These are phyloP conservation scores for Neofusicoccum kwambonambiense DNA, from an alignment of 2,329 filamentous ascomycete genomes.

Conservation along the genomic window DNA sequence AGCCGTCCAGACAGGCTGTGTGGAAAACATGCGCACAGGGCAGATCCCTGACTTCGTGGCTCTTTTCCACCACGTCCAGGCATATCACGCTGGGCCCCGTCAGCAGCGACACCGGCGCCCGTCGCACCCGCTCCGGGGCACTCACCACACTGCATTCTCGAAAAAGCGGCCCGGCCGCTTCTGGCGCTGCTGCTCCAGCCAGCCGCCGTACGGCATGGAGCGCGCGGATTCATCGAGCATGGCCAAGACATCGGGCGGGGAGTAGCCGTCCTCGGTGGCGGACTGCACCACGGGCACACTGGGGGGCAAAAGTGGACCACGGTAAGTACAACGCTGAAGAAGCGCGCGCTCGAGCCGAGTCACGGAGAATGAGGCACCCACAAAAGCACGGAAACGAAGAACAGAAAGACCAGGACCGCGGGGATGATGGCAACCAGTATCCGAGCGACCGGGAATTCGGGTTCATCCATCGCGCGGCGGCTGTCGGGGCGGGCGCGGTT, in stretches of 20 bases:
- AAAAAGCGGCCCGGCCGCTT: background rate
- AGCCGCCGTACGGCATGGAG: background rate
- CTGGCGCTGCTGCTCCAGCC: background rate
- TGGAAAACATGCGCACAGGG: background rate
- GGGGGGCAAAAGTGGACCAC: background rate
- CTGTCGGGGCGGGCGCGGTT: background rate
- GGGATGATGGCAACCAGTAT: background rate
- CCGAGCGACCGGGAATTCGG: background rate
- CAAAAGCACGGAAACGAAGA: conserved; percentile 9
- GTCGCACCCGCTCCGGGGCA: background rate
- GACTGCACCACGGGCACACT: conserved; percentile 4
- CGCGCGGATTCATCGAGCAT: background rate
- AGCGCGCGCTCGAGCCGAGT: background rate
- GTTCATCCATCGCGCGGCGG: background rate
- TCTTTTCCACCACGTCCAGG: background rate
- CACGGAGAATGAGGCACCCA: background rate
- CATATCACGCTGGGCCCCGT: background rate
- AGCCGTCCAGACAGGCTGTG: background rate
- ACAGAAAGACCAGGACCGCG: conserved; percentile 1
- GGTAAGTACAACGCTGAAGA: background rate
- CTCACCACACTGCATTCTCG: background rate
- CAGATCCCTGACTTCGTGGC: background rate
- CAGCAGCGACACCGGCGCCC: no score
- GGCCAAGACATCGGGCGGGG: background rate
- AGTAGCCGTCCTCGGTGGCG: background rate